phyloP scores from a whole-genome alignment of 768 basidiomycete genomes.

The Megacollybia marginata region DNA sequence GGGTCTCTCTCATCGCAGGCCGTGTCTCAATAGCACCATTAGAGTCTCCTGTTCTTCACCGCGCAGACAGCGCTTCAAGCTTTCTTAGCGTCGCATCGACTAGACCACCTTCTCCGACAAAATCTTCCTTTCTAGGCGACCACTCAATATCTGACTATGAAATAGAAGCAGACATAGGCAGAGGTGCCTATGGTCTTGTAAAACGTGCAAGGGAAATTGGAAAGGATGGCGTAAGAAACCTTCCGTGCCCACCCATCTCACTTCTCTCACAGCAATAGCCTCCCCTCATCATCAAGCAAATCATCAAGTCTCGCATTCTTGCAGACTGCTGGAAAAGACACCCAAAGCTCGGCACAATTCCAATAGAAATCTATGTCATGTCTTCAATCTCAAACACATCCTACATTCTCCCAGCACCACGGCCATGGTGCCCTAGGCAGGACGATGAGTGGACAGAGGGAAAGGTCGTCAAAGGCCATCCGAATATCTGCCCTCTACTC shows the following conservation, averaged over 20 bases:
- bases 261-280: constrained; percentile 40
- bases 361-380: constrained; percentile 96
- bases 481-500: constrained; percentile 88
- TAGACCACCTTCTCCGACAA: constrained; percentile 53
- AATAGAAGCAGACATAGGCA: constrained; percentile 82
- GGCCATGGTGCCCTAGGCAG: constrained; percentile 59
- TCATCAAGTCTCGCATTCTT: constrained; percentile 96
- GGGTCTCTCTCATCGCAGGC: constrained; percentile 78
- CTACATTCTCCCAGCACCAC: constrained; percentile 68
- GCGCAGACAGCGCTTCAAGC: constrained; percentile 57
- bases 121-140: constrained; percentile 46
- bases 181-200: constrained; percentile 93
- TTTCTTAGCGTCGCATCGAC: constrained; percentile 57
- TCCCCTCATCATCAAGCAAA: constrained; percentile 91
- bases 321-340: constrained; percentile 99
- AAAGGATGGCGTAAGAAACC: constrained; percentile 67
- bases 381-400: constrained; percentile 78
- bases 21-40: constrained; percentile 72
- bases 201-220: constrained; percentile 80
- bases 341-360: constrained; percentile 89
- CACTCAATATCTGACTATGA: constrained; percentile 81
- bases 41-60: constrained; percentile 62
- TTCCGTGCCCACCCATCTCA: constrained; percentile 8
- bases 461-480: constrained; percentile 77
- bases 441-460: constrained; percentile 59